Evolutionary conservation across 768 basidiomycete species (phyloP), one percentile per base, ranked within the genome.

Genomic region (Neoboletus subvelutipes): DNA sequence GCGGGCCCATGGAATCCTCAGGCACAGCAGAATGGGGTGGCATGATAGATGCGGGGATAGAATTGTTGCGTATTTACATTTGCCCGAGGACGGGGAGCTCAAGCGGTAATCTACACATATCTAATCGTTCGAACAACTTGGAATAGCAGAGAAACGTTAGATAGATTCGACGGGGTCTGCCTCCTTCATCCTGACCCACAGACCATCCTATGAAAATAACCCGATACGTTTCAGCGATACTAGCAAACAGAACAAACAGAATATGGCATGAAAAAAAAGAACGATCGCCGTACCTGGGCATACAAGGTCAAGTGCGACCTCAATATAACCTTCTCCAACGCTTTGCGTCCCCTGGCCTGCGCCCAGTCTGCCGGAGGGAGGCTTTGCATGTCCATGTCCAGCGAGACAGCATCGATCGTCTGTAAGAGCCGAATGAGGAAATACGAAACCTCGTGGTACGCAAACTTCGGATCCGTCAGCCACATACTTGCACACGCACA

Each of bases 1-100:
- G 90, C 82, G 1, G 96, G 96, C 9, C 95, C 96, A 10, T 98
- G 95, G 96, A 91, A 90, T 66, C 66, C 72, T 7, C 43, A 45
- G 42, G 5, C 10, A 29, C 33, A 3, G 26, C 46, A 1, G 36
- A 52, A 72, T 20, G 66, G 66, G n/a, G 47, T 36, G 46, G 61
- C 42, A 57, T 71, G 28, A 28, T 28, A 71, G 66, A 59, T 47
- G 53, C n/a, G 52, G 52, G 41, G 26, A 28, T 45, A 33, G 53
- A 50, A 13, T 18, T 22, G 29, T 29, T 36, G n/a, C 11, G 26
- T 36, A 9, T 24, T 46, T 42, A 24, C 37, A 22, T 40, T 15
- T 31, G 24, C 33, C 18, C 33, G 24, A 20, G 36, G 59, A 47
- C 29, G 48, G 33, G 47, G 52, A 42, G 34, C 28, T 53, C 53